Percentiles rank a stretch among this genome's conserved stretches.
phyloP scores from a whole-genome alignment of 108 stramenopile genomes.

The Cafeteria roenbergensis region DNA sequence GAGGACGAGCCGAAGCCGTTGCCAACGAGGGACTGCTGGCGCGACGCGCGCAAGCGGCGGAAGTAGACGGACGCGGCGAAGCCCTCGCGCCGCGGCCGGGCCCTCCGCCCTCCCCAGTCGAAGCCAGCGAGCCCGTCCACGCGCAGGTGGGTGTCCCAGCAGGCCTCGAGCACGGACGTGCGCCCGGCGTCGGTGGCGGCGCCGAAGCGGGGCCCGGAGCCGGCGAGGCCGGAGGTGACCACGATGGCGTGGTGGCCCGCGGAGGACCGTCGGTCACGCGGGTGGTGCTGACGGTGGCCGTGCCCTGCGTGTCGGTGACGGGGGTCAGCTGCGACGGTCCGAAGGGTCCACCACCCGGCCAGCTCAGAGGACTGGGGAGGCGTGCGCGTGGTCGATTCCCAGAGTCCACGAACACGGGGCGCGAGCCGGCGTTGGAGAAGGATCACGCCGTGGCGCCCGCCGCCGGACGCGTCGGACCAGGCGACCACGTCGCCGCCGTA shows the following conservation, averaged over 20 bases:
- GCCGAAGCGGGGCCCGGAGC: no score
- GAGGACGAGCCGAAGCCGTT: background rate
- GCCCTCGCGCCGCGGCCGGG: no score
- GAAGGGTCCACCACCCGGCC: background rate
- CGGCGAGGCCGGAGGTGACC: no score
- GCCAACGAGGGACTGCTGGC: background rate
- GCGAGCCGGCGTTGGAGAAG: background rate
- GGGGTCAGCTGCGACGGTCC: background rate
- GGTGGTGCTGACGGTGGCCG: background rate
- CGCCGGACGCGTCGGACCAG: background rate
- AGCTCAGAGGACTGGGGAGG: no score
- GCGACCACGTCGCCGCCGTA: background rate
- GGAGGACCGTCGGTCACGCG: background rate
- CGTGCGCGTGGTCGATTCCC: no score
- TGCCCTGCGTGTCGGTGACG: background rate
- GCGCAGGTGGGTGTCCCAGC: background rate
- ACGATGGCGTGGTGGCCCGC: background rate
- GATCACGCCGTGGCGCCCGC: background rate
- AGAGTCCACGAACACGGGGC: background rate
- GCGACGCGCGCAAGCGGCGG: background rate
- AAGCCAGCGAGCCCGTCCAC: background rate
- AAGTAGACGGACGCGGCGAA: background rate
- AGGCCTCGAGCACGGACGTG: background rate
- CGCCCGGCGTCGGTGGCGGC: no score
- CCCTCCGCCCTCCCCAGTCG: background rate